Percentiles rank a stretch among this genome's conserved stretches.
phyloP scores from a whole-genome alignment of 345 rosid species.

The Corymbia maculata region DNA sequence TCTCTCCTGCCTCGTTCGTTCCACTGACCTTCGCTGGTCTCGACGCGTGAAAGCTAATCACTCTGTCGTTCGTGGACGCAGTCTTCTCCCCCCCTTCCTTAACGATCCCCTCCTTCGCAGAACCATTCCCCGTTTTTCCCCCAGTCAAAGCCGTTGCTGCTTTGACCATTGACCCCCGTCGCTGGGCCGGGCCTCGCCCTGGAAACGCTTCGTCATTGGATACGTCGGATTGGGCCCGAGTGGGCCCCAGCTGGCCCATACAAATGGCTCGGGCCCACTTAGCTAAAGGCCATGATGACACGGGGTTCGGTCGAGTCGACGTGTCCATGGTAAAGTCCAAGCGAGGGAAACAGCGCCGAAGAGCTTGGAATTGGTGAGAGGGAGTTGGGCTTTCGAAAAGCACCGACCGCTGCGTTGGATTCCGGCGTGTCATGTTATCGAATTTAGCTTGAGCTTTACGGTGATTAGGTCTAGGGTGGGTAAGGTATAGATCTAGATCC shows the following conservation, averaged over 20 bases:
- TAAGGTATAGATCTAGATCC: no score
- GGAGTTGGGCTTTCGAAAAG: no score
- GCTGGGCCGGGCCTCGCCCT: not conserved
- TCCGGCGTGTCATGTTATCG: not conserved
- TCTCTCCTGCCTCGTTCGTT: not conserved
- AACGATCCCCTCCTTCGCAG: not conserved
- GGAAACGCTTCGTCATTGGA: not conserved
- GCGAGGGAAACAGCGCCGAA: not conserved
- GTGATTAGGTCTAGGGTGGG: no score
- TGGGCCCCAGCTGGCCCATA: not conserved
- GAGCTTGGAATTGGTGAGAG: not conserved
- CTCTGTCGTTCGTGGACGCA: not conserved
- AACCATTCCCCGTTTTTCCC: not conserved
- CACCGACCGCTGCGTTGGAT: not conserved
- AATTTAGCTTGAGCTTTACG: no score
- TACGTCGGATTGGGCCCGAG: not conserved
- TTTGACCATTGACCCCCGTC: not conserved
- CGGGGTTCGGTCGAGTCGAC: not conserved
- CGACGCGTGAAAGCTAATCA: not conserved
- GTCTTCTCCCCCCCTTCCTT: not conserved
- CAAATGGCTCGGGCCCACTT: not conserved
- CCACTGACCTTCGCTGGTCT: not conserved
- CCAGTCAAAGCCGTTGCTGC: not conserved
- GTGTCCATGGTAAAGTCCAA: not conserved
- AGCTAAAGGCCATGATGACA: rapidly evolving